Base-by-base conservation (phyloP, 2,329 filamentous ascomycete genomes). In the Coniochaeta sp. region DNA sequence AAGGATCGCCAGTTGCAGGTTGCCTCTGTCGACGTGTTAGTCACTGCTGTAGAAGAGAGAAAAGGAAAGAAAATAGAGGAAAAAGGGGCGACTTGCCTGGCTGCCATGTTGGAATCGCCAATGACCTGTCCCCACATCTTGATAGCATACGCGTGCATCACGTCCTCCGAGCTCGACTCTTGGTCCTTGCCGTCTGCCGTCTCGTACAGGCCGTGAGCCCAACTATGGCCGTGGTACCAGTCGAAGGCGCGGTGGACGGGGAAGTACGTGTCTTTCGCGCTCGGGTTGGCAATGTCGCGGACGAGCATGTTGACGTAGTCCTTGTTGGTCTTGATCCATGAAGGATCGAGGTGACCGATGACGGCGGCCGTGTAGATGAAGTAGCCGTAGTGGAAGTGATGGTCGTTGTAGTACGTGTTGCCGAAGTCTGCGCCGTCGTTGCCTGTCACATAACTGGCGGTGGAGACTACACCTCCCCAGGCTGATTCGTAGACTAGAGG, bases 151-250 rank as follows among this genome's bases (percentile, higher is more conserved):
- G 86, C 85, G 62, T 89, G 88, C 85, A 97, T 92, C 64, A 87
- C 86, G 73, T 98, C 95, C 74, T 98, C 93, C 0, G 90, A 93
- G 54, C 89, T 91, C 32, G 90, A 95, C 72, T 98, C 95, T 75
- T 93, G 83, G 71, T 93, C 78, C 75, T 93, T 93, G 62, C 90
- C 90, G 71, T 93, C 89, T 59, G 77, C 78, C 40, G 83, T 80
- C 63, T 89, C 83, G 67, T 85, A 90, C 5, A 93, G 75, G 1
- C 90, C 90, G 59, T 91, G 91, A 2, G 93, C 93, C 91, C 93
- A 97, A 61, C 89, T 92, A 79, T 98, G 95, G 1, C 93, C 95
- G 69, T 96, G 87, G 72, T 88, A 98, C 91, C 91, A 97, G 74
- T 98, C 95, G 69, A 97, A 98, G 60, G 80, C 85, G 56, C 95